Percentiles rank a stretch among this genome's conserved stretches.
Evolutionary conservation across 345 rosid genomes (phyloP).

Genomic region (Sapria himalayana): DNA sequence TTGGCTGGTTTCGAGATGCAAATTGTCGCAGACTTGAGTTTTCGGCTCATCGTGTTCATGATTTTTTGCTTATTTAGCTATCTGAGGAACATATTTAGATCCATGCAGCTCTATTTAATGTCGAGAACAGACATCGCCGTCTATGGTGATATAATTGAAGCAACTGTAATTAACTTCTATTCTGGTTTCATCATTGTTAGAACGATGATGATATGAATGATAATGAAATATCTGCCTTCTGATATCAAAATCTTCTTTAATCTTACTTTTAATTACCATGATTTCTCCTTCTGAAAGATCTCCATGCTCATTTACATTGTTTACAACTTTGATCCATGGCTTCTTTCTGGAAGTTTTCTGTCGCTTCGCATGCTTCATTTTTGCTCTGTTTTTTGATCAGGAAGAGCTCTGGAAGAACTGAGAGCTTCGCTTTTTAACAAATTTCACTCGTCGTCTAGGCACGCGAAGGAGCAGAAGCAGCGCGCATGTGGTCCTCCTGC

Average conservation of each 20-base stretch:
- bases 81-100: too few relatives aligned
- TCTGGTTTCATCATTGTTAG: too few relatives aligned
- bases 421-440: constrained; percentile 67
- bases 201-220: constrained; percentile 1
- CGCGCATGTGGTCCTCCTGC: constrained; percentile 59
- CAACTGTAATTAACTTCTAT: too few relatives aligned
- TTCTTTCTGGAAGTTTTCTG: background rate
- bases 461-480: constrained; percentile 77
- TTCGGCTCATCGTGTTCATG: too few relatives aligned
- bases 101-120: too few relatives aligned
- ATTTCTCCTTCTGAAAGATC: background rate
- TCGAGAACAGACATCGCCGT: too few relatives aligned
- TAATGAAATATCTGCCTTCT: background rate
- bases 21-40: too few relatives aligned
- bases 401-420: constrained; percentile 68
- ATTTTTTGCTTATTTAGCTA: too few relatives aligned
- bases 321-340: background rate
- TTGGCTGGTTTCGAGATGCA: too few relatives aligned
- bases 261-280: background rate
- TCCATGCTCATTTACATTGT: too few relatives aligned
- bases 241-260: background rate
- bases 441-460: constrained; percentile 64
- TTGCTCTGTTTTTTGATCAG: constrained; percentile 13
- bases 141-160: too few relatives aligned
- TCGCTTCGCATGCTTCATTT: background rate